Percentiles rank a stretch among this genome's conserved stretches.
Conservation (phyloP, 2,329 filamentous ascomycete species). For the Pseudogymnoascus sp. region DNA sequence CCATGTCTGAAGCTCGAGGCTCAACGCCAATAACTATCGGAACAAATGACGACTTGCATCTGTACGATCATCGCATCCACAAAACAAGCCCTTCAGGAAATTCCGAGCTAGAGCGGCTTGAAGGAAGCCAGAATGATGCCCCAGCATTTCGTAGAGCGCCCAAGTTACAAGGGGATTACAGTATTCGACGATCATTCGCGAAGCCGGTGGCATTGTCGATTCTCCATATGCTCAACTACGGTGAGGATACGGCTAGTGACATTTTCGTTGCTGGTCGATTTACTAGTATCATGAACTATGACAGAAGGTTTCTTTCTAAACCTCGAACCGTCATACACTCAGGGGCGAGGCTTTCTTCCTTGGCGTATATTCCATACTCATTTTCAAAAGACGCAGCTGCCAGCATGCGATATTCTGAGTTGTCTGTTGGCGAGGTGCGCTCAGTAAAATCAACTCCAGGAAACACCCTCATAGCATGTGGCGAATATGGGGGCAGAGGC, state of each 20-base stretch:
- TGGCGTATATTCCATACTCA: slow-evolving; percentile 63
- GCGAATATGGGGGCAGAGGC: slow-evolving; percentile 87
- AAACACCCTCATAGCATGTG: slow-evolving; percentile 71
- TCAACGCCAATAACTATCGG: slow-evolving; percentile 74
- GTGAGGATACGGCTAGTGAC: slow-evolving; percentile 48
- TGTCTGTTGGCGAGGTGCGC: slow-evolving; percentile 49
- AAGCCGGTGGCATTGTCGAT: slow-evolving; percentile 66
- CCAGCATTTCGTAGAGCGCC: not conserved
- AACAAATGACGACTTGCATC: slow-evolving; percentile 72
- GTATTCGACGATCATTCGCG: not conserved
- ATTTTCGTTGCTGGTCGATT: slow-evolving; percentile 89
- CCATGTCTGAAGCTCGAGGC: slow-evolving; percentile 64
- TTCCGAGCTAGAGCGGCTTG: slow-evolving; percentile 24
- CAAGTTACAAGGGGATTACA: not conserved
- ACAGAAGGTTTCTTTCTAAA: slow-evolving; percentile 75
- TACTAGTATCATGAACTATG: slow-evolving; percentile 81
- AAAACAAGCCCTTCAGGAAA: slow-evolving; percentile 13
- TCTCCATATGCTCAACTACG: slow-evolving; percentile 62
- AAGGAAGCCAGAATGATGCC: not conserved
- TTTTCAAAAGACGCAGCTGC: slow-evolving; percentile 59
- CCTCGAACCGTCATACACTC: slow-evolving; percentile 76
- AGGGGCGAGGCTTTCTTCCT: slow-evolving; percentile 68
- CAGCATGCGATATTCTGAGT: slow-evolving; percentile 47
- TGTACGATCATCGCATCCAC: slow-evolving; percentile 65
- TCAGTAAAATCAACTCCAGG: slow-evolving; percentile 49